Conservation (phyloP, 75 land plant genomes). For the Selaginella tamariscina region DNA sequence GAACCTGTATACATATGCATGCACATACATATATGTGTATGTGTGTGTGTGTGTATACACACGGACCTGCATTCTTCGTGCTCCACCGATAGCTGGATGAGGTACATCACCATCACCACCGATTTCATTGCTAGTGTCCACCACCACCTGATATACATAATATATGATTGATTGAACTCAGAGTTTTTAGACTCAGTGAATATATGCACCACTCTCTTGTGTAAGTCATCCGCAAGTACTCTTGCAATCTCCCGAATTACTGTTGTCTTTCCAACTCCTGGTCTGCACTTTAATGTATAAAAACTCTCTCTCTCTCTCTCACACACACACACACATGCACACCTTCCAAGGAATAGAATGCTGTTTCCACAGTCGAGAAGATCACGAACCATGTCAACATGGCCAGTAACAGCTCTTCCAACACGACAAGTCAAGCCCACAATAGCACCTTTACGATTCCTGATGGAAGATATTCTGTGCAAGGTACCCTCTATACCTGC, state of each 20-base stretch:
- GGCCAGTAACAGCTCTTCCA: constrained; percentile 65
- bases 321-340: no score
- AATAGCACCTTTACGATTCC: constrained; percentile 52
- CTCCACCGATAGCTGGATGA: constrained; percentile 56
- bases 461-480: constrained; percentile 65
- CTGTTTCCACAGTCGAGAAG: constrained; percentile 47
- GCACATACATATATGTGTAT: no score
- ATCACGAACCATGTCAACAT: constrained; percentile 64
- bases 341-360: constrained; percentile 71
- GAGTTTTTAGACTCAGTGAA: no score
- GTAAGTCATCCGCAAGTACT: constrained; percentile 54
- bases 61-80: constrained; percentile 70
- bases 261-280: constrained; percentile 77
- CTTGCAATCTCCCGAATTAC: constrained; percentile 70
- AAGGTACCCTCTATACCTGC: constrained; percentile 75
- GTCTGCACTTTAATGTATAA: constrained; percentile 23
- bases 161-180: no score
- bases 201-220: constrained; percentile 46
- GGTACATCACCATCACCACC: constrained; percentile 74
- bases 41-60: no score
- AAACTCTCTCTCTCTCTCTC: no score
- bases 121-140: constrained; percentile 72
- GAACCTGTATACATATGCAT: no score
- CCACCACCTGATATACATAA: constrained; percentile 39
- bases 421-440: constrained; percentile 70